Percentiles rank a stretch among this genome's conserved stretches.
phyloP scores from a whole-genome alignment of 176 grass and related monocot species.

The Triticum turgidum region DNA sequence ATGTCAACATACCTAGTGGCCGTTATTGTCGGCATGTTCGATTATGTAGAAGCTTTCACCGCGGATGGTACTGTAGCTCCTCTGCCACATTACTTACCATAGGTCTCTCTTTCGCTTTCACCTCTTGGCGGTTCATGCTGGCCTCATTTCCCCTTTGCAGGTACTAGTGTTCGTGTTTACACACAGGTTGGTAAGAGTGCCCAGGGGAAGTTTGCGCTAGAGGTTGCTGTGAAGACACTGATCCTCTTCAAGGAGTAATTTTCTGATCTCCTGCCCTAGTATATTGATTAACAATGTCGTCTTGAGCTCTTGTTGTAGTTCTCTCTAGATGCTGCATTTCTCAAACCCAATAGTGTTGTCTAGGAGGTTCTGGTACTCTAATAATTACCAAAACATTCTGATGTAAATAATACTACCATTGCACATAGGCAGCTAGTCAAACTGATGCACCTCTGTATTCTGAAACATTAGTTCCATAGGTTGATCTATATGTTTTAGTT shows the following conservation, averaged over 20 bases:
- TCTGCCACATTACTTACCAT: slow-evolving; percentile 26
- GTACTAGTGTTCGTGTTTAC: slow-evolving; percentile 79
- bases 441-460: background rate
- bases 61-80: slow-evolving; percentile 62
- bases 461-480: background rate
- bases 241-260: slow-evolving; percentile 89
- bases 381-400: slow-evolving; percentile 9
- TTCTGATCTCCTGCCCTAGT: slow-evolving; percentile 29
- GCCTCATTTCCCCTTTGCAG: slow-evolving; percentile 31
- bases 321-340: background rate
- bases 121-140: slow-evolving; percentile 13
- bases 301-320: background rate
- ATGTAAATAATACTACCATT: background rate
- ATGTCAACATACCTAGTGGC: slow-evolving; percentile 97
- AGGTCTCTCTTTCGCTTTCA: background rate
- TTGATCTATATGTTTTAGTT: background rate
- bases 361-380: background rate
- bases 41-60: slow-evolving; percentile 80
- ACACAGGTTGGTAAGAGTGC: slow-evolving; percentile 87
- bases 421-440: slow-evolving; percentile 10
- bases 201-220: slow-evolving; percentile 92
- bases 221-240: slow-evolving; percentile 94
- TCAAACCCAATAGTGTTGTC: background rate
- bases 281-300: slow-evolving; percentile 3
- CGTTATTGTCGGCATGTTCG: slow-evolving; percentile 87